Evolutionary conservation across 2,329 filamentous ascomycete genomes (phyloP).

Genomic region (Torrubiella hemipterigena): DNA sequence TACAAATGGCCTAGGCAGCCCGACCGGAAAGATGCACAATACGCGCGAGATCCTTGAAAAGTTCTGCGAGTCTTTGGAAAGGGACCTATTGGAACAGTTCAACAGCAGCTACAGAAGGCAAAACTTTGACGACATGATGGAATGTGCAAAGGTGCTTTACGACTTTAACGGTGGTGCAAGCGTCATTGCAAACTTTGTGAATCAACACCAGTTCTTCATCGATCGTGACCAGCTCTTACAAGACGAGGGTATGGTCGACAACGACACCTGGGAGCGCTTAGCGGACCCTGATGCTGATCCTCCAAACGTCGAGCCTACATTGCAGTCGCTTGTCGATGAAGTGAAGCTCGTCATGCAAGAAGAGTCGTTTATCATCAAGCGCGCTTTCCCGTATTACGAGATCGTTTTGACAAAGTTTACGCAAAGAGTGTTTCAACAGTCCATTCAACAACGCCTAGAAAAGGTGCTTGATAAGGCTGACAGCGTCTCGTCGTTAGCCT

Average conservation of each 20-base stretch:
- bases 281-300: slow-evolving; percentile 91
- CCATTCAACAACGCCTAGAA: slow-evolving; percentile 89
- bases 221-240: slow-evolving; percentile 84
- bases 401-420: slow-evolving; percentile 88
- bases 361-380: slow-evolving; percentile 92
- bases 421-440: slow-evolving; percentile 94
- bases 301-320: slow-evolving; percentile 78
- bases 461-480: slow-evolving; percentile 93
- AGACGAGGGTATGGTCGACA: slow-evolving; percentile 68
- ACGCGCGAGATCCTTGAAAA: slow-evolving; percentile 90
- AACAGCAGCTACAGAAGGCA: slow-evolving; percentile 92
- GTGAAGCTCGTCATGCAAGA: slow-evolving; percentile 94
- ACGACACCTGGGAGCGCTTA: slow-evolving; percentile 75
- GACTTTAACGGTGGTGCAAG: slow-evolving; percentile 95
- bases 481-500: slow-evolving; percentile 82
- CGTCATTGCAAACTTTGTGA: slow-evolving; percentile 92
- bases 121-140: slow-evolving; percentile 96
- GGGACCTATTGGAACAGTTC: slow-evolving; percentile 90
- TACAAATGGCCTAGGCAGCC: slow-evolving; percentile 29
- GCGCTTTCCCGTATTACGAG: slow-evolving; percentile 92
- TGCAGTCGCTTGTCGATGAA: slow-evolving; percentile 88
- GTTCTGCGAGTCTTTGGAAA: slow-evolving; percentile 90
- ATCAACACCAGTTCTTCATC: slow-evolving; percentile 99
- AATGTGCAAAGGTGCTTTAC: slow-evolving; percentile 84
- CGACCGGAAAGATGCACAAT: slow-evolving; percentile 39